phyloP scores from a whole-genome alignment of 1,284 basidiomycete species.

The Microstroma glucosiphilum region DNA sequence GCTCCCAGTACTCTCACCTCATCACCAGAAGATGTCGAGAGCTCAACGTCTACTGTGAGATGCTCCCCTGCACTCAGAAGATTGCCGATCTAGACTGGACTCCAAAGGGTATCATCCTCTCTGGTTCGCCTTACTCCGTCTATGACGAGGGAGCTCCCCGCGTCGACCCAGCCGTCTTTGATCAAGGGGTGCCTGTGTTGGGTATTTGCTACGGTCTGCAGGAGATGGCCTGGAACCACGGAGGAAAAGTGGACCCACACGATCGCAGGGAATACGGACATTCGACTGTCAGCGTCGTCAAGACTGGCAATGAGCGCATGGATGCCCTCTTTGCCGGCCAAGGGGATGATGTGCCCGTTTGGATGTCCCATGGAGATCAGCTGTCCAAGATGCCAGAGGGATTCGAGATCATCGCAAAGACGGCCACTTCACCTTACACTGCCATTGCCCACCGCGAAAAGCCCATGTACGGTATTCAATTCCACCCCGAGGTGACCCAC shows the following conservation, averaged over 20 bases:
- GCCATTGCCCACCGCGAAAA: slow-evolving; percentile 86
- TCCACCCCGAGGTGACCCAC: slow-evolving; percentile 98
- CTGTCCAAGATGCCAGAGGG: slow-evolving; percentile 71
- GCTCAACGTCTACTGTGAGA: slow-evolving; percentile 93
- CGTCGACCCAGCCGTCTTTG: slow-evolving; percentile 91
- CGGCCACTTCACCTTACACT: slow-evolving; percentile 81
- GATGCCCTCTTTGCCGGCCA: slow-evolving; percentile 78
- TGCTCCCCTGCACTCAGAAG: slow-evolving; percentile 93
- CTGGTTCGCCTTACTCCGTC: slow-evolving; percentile 96
- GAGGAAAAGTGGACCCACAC: slow-evolving; percentile 79
- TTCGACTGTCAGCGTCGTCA: slow-evolving; percentile 71
- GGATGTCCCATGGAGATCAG: slow-evolving; percentile 99
- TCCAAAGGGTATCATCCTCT: slow-evolving; percentile 95
- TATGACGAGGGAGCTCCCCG: slow-evolving; percentile 89
- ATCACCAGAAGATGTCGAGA: slow-evolving; percentile 98
- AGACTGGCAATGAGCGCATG: slow-evolving; percentile 59
- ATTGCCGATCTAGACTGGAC: slow-evolving; percentile 84
- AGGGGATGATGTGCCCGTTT: slow-evolving; percentile 71
- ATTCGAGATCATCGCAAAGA: slow-evolving; percentile 84
- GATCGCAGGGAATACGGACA: slow-evolving; percentile 93
- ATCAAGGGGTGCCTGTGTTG: slow-evolving; percentile 80
- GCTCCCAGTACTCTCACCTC: slow-evolving; percentile 96
- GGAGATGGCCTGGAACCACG: slow-evolving; percentile 88
- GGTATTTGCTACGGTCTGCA: slow-evolving; percentile 99
- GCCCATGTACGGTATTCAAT: slow-evolving; percentile 93